These are phyloP conservation scores for Saccharomycopsis sp. DNA, from an alignment of 805 yeast genomes.

Conservation along the genomic window DNA sequence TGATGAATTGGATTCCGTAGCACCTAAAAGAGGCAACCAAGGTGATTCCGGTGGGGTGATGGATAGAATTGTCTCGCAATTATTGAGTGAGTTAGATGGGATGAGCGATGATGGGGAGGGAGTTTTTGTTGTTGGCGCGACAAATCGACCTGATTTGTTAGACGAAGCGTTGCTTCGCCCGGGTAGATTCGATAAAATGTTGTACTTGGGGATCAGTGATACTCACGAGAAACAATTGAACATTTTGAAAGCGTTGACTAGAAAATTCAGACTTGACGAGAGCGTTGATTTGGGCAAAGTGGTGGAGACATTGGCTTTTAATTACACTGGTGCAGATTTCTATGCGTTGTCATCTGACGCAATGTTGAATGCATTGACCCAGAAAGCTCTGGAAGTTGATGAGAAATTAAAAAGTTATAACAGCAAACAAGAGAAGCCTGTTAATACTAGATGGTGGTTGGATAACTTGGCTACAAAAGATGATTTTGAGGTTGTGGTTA, in stretches of 20 bases:
- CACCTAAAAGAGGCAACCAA: slow-evolving; percentile 96
- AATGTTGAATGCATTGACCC: slow-evolving; percentile 92
- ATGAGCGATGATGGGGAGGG: slow-evolving; percentile 87
- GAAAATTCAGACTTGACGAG: slow-evolving; percentile 62
- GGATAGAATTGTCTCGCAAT: slow-evolving; percentile 96
- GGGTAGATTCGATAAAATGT: slow-evolving; percentile 91
- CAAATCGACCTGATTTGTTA: slow-evolving; percentile 89
- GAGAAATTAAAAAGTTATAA: slow-evolving; percentile 50
- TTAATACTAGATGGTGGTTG: slow-evolving; percentile 84
- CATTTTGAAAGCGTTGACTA: slow-evolving; percentile 78
- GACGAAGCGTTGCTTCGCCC: slow-evolving; percentile 94
- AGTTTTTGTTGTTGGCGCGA: slow-evolving; percentile 98
- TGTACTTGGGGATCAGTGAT: slow-evolving; percentile 88
- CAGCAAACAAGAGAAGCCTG: slow-evolving; percentile 29
- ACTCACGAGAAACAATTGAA: slow-evolving; percentile 83
- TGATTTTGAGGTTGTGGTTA: slow-evolving; percentile 65
- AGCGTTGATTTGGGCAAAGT: slow-evolving; percentile 52
- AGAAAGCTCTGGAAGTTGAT: slow-evolving; percentile 77
- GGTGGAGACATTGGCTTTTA: slow-evolving; percentile 72
- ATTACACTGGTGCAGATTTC: slow-evolving; percentile 97
- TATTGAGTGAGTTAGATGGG: slow-evolving; percentile 92
- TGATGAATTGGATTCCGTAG: slow-evolving; percentile 96
- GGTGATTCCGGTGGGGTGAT: slow-evolving; percentile 99
- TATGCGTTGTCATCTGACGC: slow-evolving; percentile 95
- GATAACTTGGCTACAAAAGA: slow-evolving; percentile 64